These are phyloP conservation scores for Rhinocladiella mackenziei DNA, from an alignment of 2,329 filamentous ascomycete species.

Conservation along the genomic window DNA sequence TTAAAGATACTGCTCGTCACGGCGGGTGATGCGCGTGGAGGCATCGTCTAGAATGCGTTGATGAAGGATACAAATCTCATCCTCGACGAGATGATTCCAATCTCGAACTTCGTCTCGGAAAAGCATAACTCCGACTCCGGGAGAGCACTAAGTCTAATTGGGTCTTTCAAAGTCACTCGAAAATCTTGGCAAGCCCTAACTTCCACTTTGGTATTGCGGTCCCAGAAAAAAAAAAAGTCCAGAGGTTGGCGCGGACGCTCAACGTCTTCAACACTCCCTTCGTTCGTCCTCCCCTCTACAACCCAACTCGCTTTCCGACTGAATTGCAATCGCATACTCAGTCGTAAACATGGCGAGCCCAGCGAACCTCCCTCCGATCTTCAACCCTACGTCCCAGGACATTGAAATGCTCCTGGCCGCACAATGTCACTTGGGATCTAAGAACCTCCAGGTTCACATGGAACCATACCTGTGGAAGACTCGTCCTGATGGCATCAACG, in stretches of 20 bases:
- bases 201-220: constrained; percentile 14
- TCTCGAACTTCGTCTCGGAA: constrained; percentile 6
- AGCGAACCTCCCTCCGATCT: constrained; percentile 85
- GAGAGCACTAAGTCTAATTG: not conserved
- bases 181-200: constrained; percentile 15
- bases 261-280: constrained; percentile 32
- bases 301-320: constrained; percentile 47
- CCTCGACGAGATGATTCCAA: not conserved
- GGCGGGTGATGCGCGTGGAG: constrained; percentile 18
- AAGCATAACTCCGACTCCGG: constrained; percentile 19
- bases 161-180: not conserved
- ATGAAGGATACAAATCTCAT: not conserved
- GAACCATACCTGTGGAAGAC: constrained; percentile 99
- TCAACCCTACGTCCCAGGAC: constrained; percentile 97
- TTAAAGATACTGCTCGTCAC: constrained; percentile 24
- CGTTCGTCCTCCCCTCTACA: constrained; percentile 35
- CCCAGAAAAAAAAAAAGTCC: too few relatives aligned
- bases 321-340: constrained; percentile 46
- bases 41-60: constrained; percentile 19
- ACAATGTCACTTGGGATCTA: constrained; percentile 93
- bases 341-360: constrained; percentile 61
- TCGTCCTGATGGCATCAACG: constrained; percentile 94
- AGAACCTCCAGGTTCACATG: constrained; percentile 99
- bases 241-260: not conserved
- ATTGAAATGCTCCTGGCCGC: constrained; percentile 99